Evolutionary conservation across 257 asterid genomes (phyloP), one percentile per base, ranked within the genome.

Genomic region (Fraxinus anomala): DNA sequence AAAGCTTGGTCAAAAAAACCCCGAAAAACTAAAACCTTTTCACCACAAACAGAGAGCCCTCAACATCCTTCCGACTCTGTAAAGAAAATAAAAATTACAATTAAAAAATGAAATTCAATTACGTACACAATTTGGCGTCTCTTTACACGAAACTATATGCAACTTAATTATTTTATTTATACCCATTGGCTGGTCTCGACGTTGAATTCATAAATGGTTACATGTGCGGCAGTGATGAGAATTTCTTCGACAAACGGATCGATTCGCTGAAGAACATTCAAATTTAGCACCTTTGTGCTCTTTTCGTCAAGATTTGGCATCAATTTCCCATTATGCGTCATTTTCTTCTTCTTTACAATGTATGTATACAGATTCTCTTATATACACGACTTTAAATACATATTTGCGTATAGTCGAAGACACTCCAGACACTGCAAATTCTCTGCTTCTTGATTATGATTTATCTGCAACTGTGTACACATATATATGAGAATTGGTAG

Each of bases 31-130:
- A 0, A 16, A 3, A 91, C 97, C 98, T 94, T 82, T 89, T 92
- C 73, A 94, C 97, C 36, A 92, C 97, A 87, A 94, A 94, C 26
- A 94, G 92, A 9, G 97, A 88, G 68, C 97, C 97, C 85, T 94
- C 92, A 3, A 94, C 97, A 82, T 92, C 96, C 84, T 92, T 92
- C 49, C 97, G 93, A 84, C 96, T 91, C 97, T 94, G 88, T 76
- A 77, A 34, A 5, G 7, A 76, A 67, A 59, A 34, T 34, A 34
- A 34, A 34, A 34, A 34, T 4, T 0, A 4, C 37, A 34, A 34
- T 5, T 34, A 69, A 75, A 72, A 75, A 44, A 12, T 44, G 14
- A 44, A 44, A 44, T 44, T 44, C 54, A 14, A 44, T 44, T 44
- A 44, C 54, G 54, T 7, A 37, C 11, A 7, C 12, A 0, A 6